Base-by-base conservation (phyloP, 2,329 filamentous ascomycete genomes). In the Fusarium sacchari region DNA sequence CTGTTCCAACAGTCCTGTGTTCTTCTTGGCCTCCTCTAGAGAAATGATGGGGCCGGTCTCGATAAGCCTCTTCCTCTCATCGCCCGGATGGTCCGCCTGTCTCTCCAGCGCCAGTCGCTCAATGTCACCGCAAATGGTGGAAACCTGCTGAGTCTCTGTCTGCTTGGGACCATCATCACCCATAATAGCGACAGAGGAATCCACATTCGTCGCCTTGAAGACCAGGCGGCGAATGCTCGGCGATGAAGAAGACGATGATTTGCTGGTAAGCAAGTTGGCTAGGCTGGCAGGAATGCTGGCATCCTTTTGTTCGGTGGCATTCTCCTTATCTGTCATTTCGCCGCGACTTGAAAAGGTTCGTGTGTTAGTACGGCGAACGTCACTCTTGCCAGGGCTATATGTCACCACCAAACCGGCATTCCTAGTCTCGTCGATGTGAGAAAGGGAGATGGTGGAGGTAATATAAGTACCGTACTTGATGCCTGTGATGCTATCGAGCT, bases 391-490 rank as follows among this genome's bases (percentile, higher is more conserved):
- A 0, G 93, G 90, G 70, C 90, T 88, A 80, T 97, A 98, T 18
- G 89, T 88, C 14, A 99, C 84, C 4, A 97, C 88, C 60, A 98
- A 89, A 0, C 96, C 96, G 2, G 97, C 90, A 75, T 98, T 98
- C 79, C 89, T 92, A 59, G 86, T 84, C 80, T 94, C 92, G 73
- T 98, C 93, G 73, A 90, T 89, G 78, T 97, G 94, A 1, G 91
- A 87, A 4, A 91, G 85, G 3, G 94, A 94, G 10, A 98, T 87
- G 0, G 94, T 96, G 6, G 93, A 96, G 1, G 95, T 97, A 78
- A 99, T 93, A 79, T 98, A 99, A 0, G 94, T 92, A 26, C 96
- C 96, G 68, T 92, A 89, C 78, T 91, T 91, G 76, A 99, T 90
- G 30, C 88, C 87, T 4, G 88, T 87, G 40, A 99, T 85, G 64